Percentiles rank a stretch among this genome's conserved stretches.
These are phyloP conservation scores for Neopestalotiopsis clavispora DNA, from an alignment of 2,329 filamentous ascomycete species.

Conservation along the genomic window DNA sequence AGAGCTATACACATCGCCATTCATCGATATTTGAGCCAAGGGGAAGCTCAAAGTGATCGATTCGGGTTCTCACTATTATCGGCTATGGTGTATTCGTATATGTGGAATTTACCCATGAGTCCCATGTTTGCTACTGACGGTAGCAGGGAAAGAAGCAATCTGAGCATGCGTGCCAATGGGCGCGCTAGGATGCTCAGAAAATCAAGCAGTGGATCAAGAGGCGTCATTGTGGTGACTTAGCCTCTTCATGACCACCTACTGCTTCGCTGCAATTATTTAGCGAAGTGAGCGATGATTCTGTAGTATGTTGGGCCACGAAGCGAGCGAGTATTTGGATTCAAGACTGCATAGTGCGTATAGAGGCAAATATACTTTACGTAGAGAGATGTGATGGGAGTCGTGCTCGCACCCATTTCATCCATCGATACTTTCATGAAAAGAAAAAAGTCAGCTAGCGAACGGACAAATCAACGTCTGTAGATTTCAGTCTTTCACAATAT, in stretches of 20 bases:
- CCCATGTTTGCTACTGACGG: no score
- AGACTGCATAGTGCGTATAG: background rate
- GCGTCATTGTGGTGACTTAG: background rate
- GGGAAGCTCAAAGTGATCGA: no score
- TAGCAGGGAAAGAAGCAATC: background rate
- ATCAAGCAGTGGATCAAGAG: background rate
- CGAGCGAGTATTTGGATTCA: conserved; percentile 2
- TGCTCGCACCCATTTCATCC: background rate
- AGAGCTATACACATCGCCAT: no score
- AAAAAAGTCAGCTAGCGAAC: background rate
- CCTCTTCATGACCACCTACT: background rate
- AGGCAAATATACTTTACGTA: background rate
- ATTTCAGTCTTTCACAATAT: no score
- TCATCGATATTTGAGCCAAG: no score
- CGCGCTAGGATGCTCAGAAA: background rate
- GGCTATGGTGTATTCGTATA: no score
- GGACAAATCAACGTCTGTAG: no score
- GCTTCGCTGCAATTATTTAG: background rate
- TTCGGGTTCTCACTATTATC: no score
- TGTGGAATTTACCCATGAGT: no score
- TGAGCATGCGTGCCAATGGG: background rate
- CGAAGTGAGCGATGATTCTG: background rate
- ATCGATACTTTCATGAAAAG: background rate
- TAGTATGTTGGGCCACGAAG: background rate
- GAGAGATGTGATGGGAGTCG: background rate